Evolutionary conservation across 176 grass and related monocot genomes (phyloP).

Genomic region (Elymus sibiricus): DNA sequence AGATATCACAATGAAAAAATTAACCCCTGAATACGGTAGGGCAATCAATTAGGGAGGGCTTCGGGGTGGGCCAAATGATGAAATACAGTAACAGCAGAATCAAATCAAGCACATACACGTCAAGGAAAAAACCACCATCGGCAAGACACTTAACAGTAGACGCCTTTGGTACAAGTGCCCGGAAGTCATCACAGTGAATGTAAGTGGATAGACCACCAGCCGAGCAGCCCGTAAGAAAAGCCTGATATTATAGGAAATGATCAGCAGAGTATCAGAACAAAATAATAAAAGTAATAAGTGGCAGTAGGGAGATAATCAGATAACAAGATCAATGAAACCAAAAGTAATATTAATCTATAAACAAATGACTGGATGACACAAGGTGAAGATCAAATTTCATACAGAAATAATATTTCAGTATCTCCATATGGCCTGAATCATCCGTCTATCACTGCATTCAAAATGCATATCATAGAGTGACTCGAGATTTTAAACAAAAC

Average conservation of each 20-base stretch:
- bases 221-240: slow-evolving; percentile 78
- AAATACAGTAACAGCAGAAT: background rate
- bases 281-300: background rate
- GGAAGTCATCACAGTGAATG: slow-evolving; percentile 80
- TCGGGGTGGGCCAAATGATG: background rate
- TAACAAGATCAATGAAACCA: background rate
- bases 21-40: background rate
- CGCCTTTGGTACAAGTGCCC: slow-evolving; percentile 52
- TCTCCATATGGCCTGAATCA: background rate
- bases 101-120: slow-evolving; percentile 49
- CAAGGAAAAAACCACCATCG: slow-evolving; percentile 86
- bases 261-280: background rate
- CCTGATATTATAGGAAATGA: slow-evolving; percentile 34
- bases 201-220: slow-evolving; percentile 74
- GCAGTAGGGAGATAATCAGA: background rate
- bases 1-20: background rate
- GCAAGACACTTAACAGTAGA: slow-evolving; percentile 67
- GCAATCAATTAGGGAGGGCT: background rate
- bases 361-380: background rate
- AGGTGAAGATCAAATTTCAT: background rate
- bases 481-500: background rate
- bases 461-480: background rate
- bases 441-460: background rate
- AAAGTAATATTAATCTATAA: background rate
- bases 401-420: background rate